Conservation (phyloP, 2,329 filamentous ascomycete species). For the Scortechinia acanthostroma region DNA sequence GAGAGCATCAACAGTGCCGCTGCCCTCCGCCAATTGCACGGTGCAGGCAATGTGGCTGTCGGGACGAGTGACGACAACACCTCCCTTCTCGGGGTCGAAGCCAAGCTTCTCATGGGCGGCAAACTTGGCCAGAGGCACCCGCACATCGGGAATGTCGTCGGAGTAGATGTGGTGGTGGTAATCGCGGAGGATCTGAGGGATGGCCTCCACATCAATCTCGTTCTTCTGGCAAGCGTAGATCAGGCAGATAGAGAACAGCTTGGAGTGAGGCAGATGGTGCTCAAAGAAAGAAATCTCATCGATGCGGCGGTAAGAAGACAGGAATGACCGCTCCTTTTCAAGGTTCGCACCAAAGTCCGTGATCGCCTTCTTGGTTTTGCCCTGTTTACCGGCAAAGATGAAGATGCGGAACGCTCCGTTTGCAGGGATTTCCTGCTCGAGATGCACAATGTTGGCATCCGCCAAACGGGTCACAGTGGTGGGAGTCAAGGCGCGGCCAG, state of each 20-base stretch:
- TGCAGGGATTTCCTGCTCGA: slow-evolving; percentile 82
- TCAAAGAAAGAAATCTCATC: slow-evolving; percentile 68
- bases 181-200: slow-evolving; percentile 64
- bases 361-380: slow-evolving; percentile 53
- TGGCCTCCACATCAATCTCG: slow-evolving; percentile 64
- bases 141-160: slow-evolving; percentile 71
- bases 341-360: slow-evolving; percentile 63
- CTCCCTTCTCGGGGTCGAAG: slow-evolving; percentile 64
- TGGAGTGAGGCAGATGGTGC: slow-evolving; percentile 75
- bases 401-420: slow-evolving; percentile 86
- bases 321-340: slow-evolving; percentile 64
- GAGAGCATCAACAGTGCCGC: slow-evolving; percentile 72
- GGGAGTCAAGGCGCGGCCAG: slow-evolving; percentile 71
- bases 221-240: slow-evolving; percentile 64
- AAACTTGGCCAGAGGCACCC: slow-evolving; percentile 63
- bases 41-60: slow-evolving; percentile 82
- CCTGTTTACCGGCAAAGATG: slow-evolving; percentile 70
- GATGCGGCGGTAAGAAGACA: slow-evolving; percentile 54
- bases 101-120: slow-evolving; percentile 85
- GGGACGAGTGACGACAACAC: slow-evolving; percentile 75
- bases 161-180: slow-evolving; percentile 82
- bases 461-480: slow-evolving; percentile 78
- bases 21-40: slow-evolving; percentile 67
- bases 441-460: slow-evolving; percentile 81
- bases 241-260: slow-evolving; percentile 73